Evolutionary conservation across 2,329 filamentous ascomycete species (phyloP).

Genomic region (Colletotrichum sp.): DNA sequence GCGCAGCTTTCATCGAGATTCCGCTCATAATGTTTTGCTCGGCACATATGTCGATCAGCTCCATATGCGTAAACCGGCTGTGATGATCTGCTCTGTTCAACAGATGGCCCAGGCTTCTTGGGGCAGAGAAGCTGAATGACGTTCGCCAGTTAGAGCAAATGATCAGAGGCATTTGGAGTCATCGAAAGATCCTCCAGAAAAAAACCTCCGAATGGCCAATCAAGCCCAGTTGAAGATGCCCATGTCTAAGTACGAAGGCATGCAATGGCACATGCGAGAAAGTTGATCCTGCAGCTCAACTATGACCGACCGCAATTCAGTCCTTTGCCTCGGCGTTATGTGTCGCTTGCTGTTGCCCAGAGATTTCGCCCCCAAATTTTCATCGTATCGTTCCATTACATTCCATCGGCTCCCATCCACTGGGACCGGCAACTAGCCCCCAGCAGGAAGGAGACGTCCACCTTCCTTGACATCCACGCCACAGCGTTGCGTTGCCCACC

Average conservation of each 20-base stretch:
- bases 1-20: background rate
- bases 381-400: slow-evolving; percentile 6
- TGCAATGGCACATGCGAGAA: background rate
- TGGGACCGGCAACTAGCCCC: background rate
- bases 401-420: slow-evolving; percentile 3
- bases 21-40: background rate
- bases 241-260: background rate
- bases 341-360: background rate
- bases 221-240: background rate
- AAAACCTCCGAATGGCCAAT: background rate
- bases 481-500: slow-evolving; percentile 15
- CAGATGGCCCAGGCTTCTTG: background rate
- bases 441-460: background rate
- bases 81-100: background rate
- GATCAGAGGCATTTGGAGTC: background rate
- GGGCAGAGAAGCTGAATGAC: background rate
- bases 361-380: background rate
- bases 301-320: background rate
- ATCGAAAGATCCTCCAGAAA: background rate
- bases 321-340: background rate
- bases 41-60: background rate
- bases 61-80: background rate
- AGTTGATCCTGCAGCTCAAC: background rate
- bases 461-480: background rate
- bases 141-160: background rate